Evolutionary conservation across 2,329 filamentous ascomycete species (phyloP).

Genomic region (Venturia carpophila): DNA sequence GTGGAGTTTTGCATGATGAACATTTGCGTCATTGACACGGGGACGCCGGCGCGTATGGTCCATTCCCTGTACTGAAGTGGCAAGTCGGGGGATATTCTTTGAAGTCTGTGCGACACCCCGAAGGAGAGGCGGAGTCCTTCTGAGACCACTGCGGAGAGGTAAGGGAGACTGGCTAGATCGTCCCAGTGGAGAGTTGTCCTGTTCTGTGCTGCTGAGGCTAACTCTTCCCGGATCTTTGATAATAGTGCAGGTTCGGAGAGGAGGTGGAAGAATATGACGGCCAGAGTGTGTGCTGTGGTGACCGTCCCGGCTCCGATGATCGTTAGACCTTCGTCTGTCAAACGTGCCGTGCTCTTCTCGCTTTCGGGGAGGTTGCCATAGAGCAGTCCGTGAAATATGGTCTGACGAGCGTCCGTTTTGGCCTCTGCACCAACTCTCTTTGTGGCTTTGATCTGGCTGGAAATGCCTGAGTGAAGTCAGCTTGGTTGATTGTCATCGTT

Average conservation of each 20-base stretch:
- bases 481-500: slow-evolving; percentile 20
- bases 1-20: slow-evolving; percentile 25
- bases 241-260: slow-evolving; percentile 23
- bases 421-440: background rate
- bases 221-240: slow-evolving; percentile 26
- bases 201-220: slow-evolving; percentile 15
- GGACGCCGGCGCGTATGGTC: slow-evolving; percentile 23
- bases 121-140: slow-evolving; percentile 30
- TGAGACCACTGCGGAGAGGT: slow-evolving; percentile 28
- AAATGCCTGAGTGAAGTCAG: slow-evolving; percentile 3
- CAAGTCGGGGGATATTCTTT: slow-evolving; percentile 23
- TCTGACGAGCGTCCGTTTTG: background rate
- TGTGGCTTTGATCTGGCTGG: slow-evolving; percentile 22
- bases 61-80: slow-evolving; percentile 21
- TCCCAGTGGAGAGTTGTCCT: slow-evolving; percentile 21
- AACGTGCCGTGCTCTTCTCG: slow-evolving; percentile 24
- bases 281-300: slow-evolving; percentile 32
- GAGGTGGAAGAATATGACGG: slow-evolving; percentile 29
- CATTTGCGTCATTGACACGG: slow-evolving; percentile 27
- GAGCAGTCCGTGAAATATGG: slow-evolving; percentile 19
- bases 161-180: slow-evolving; percentile 26
- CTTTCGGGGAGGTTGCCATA: slow-evolving; percentile 18
- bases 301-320: slow-evolving; percentile 34
- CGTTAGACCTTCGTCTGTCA: slow-evolving; percentile 33
- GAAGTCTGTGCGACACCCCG: slow-evolving; percentile 25